These are phyloP conservation scores for Setaria viridis DNA, from an alignment of 202 grass and related monocot species.

Conservation along the genomic window DNA sequence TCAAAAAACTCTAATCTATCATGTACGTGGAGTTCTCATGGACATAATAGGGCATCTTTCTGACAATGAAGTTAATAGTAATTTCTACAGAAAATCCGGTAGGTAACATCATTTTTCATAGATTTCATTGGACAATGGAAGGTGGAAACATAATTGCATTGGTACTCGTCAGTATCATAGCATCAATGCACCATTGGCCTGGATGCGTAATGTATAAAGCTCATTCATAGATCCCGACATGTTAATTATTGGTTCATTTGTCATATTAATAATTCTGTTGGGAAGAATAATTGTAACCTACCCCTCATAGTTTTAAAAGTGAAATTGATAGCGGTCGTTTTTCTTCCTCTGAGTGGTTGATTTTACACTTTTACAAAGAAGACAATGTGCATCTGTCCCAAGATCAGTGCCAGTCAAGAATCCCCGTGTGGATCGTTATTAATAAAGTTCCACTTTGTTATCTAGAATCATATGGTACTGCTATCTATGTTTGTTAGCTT, in stretches of 20 bases:
- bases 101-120: too few species aligned
- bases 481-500: background rate
- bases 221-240: background rate
- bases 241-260: too few species aligned
- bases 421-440: background rate
- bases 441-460: background rate
- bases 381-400: background rate
- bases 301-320: background rate
- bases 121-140: too few species aligned
- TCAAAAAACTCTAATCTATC: too few species aligned
- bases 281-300: background rate
- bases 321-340: background rate
- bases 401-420: background rate
- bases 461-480: background rate
- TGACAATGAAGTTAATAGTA: too few species aligned
- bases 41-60: too few species aligned
- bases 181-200: background rate
- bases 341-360: background rate
- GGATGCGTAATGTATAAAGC: background rate
- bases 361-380: background rate
- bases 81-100: too few species aligned
- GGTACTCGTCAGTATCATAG: background rate
- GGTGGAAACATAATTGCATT: background rate
- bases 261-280: background rate
- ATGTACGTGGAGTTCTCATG: too few species aligned